Percentiles rank a stretch among this genome's conserved stretches.
Evolutionary conservation across 306 rosid species (phyloP).

Genomic region (Castanospermum australe): DNA sequence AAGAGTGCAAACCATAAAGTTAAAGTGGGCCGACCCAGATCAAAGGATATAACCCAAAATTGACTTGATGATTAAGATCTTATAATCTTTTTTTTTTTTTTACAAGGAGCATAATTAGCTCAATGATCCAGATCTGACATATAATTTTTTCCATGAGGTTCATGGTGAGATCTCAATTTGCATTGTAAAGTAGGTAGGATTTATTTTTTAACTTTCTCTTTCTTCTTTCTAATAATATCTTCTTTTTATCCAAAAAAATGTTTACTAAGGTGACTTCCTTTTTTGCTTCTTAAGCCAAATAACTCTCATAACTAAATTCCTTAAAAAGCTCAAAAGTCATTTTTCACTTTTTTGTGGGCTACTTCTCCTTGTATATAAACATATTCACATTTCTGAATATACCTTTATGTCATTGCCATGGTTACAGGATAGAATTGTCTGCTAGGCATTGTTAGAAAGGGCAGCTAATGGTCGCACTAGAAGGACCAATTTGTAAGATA

Average conservation of each 20-base stretch:
- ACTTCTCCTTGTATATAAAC: background rate
- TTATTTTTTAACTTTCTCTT: background rate
- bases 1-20: background rate
- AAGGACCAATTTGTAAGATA: background rate
- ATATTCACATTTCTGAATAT: background rate
- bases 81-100: background rate
- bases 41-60: background rate
- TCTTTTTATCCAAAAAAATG: background rate
- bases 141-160: background rate
- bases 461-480: background rate
- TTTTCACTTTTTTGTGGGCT: background rate
- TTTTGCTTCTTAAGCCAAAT: background rate
- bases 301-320: background rate
- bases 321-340: background rate
- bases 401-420: background rate
- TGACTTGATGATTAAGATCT: background rate
- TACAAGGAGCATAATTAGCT: background rate
- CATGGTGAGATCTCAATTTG: background rate
- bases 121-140: background rate
- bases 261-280: background rate
- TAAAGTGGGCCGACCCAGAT: constrained; percentile 1
- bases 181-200: background rate
- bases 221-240: background rate
- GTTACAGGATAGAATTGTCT: background rate
- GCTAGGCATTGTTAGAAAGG: background rate